Evolutionary conservation across 805 yeast genomes (phyloP).

Genomic region (Yamadazyma sp.): DNA sequence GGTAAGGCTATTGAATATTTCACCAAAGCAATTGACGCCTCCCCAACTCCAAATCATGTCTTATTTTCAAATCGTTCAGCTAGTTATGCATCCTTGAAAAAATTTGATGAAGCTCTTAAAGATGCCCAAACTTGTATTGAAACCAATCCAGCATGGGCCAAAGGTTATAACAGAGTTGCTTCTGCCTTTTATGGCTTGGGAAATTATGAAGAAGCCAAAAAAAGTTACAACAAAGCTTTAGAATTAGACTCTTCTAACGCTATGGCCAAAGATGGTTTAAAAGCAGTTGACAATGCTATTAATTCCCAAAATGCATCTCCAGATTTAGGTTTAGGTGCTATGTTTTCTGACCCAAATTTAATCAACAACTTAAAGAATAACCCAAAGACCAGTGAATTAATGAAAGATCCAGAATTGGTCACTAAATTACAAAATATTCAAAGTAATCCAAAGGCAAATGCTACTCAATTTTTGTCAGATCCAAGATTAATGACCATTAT

Average conservation of each 20-base stretch:
- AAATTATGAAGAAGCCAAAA: conserved; percentile 69
- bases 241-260: conserved; percentile 78
- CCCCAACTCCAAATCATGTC: conserved; percentile 85
- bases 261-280: conserved; percentile 82
- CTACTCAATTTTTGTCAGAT: conserved; percentile 69
- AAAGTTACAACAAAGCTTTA: conserved; percentile 72
- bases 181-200: conserved; percentile 91
- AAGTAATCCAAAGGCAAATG: conserved; percentile 71
- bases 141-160: conserved; percentile 87
- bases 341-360: conserved; percentile 78
- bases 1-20: conserved; percentile 75
- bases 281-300: conserved; percentile 63
- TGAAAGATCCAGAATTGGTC: conserved; percentile 85
- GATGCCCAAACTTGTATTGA: conserved; percentile 85
- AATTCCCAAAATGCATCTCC: conserved; percentile 52
- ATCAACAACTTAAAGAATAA: conserved; percentile 71
- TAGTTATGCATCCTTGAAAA: conserved; percentile 72
- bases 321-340: conserved; percentile 71
- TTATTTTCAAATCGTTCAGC: conserved; percentile 94
- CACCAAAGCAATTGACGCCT: conserved; percentile 81
- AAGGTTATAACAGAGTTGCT: conserved; percentile 90
- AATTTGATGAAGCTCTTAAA: conserved; percentile 68
- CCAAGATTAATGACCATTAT: conserved; percentile 86
- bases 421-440: conserved; percentile 60
- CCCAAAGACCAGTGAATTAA: conserved; percentile 82